phyloP scores from a whole-genome alignment of 306 rosid genomes.

The Fragaria ananassa region DNA sequence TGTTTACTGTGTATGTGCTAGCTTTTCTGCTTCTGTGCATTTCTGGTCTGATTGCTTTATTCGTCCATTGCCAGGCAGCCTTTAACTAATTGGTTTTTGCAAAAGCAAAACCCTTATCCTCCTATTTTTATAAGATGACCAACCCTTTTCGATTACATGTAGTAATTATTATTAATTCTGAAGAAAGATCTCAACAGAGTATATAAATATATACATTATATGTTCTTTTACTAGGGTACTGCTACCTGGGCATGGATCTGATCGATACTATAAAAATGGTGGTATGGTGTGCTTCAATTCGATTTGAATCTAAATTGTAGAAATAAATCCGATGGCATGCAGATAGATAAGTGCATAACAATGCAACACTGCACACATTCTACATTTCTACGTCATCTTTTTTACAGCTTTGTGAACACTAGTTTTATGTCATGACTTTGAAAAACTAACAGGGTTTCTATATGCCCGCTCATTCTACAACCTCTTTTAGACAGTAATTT shows the following conservation, averaged over 20 bases:
- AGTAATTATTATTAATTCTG: slow-evolving; percentile 22
- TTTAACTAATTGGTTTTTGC: slow-evolving; percentile 47
- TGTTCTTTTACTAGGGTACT: background rate
- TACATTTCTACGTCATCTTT: background rate
- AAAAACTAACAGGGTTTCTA: background rate
- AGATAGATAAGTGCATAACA: too few species aligned
- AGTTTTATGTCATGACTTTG: background rate
- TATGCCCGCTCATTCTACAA: background rate
- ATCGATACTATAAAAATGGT: background rate
- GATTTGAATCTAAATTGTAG: background rate
- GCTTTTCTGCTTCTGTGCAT: slow-evolving; percentile 23
- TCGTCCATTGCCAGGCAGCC: slow-evolving; percentile 44
- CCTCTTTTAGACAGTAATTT: too few species aligned
- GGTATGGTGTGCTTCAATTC: background rate
- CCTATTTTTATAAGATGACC: slow-evolving; percentile 21
- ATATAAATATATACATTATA: slow-evolving; percentile 3
- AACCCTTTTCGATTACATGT: slow-evolving; percentile 21
- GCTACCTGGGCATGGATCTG: background rate
- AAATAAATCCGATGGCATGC: background rate
- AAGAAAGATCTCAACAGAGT: slow-evolving; percentile 8
- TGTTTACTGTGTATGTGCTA: slow-evolving; percentile 26
- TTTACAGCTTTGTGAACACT: background rate
- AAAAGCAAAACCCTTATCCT: slow-evolving; percentile 46
- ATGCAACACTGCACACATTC: background rate
- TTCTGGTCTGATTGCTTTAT: slow-evolving; percentile 49